Percentiles rank a stretch among this genome's conserved stretches.
Conservation (phyloP, 331 rosid species). For the Acacia concinna region DNA sequence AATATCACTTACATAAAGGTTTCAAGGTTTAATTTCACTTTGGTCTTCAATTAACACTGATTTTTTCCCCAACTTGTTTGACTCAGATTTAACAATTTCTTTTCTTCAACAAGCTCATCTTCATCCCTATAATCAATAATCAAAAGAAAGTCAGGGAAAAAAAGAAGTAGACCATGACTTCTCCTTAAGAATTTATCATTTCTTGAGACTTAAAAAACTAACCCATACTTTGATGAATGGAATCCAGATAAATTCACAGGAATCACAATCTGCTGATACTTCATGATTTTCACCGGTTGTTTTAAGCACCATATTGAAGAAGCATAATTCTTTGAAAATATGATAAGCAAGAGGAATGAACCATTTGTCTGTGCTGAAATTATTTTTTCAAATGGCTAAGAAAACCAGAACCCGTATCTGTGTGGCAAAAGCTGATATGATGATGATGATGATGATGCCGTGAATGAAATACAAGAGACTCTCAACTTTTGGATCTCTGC, state of each 20-base stretch:
- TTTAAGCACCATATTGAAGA: conserved; percentile 8
- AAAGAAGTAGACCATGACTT: not conserved
- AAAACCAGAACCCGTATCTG: conserved; percentile 6
- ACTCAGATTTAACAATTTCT: conserved; percentile 31
- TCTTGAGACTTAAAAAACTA: not conserved
- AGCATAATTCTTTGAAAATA: conserved; percentile 19
- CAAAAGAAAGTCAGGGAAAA: not conserved
- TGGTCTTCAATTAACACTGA: too few relatives aligned
- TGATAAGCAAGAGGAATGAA: conserved; percentile 17
- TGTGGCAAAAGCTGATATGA: conserved; percentile 26
- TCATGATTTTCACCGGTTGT: not conserved
- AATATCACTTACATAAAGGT: too few relatives aligned
- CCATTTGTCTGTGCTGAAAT: not conserved
- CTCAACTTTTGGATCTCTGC: too few relatives aligned
- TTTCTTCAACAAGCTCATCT: conserved; percentile 32
- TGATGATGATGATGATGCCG: too few relatives aligned
- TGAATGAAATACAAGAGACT: too few relatives aligned
- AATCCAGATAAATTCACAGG: conserved; percentile 25
- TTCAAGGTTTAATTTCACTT: too few relatives aligned
- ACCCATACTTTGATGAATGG: not conserved
- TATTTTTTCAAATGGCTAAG: conserved; percentile 19
- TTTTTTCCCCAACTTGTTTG: not conserved
- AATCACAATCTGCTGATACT: conserved; percentile 15
- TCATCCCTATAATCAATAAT: conserved; percentile 25
- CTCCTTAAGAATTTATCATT: not conserved